Base-by-base conservation (phyloP, 352 stramenopile genomes). In the Phytophthora fragariaefolia region DNA sequence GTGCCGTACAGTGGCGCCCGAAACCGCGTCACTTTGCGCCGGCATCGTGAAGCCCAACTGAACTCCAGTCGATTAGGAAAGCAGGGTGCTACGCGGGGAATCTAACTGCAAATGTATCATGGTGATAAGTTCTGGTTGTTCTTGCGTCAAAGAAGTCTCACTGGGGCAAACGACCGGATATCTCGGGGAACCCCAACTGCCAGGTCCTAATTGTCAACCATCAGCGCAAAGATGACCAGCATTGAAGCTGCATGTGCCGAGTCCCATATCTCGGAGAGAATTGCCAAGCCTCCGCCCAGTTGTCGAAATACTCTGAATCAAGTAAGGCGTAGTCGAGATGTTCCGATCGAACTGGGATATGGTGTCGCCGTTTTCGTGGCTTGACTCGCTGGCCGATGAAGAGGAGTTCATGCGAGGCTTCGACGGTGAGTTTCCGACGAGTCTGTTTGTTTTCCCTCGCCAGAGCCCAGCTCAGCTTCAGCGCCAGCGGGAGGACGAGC, bases 1-100 rank as follows among this genome's bases (percentile, higher is more conserved):
- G 79, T n/a, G 48, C 63, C 13, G 51, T 65, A 30, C 77, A 92
- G 47, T 96, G 85, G 85, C 85, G 82, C 22, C 87, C 87, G 9
- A 91, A 90, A 66, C 84, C 85, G 7, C 79, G 81, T 38, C 74
- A 76, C 53, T 96, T 96, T 61, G 75, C 79, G 45, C 26, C 55
- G 52, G 34, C 56, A 57, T 58, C 58, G 38, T 79, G 48, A 79
- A 58, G 13, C 46, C 26, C 22, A 2, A n/a, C 15, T 40, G 26
- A 15, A 42, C 10, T 26, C 5, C 18, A 47, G 40, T 47, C 40
- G 4, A 28, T 40, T 66, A 65, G 49, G 53, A 58, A 30, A 48
- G 50, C 46, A 66, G 30, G 22, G 30, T 46, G 13, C 34, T 34
- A 73, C 22, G 20, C 32, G 52, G 18, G 49, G 28, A 47, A 36